Percentiles rank a stretch among this genome's conserved stretches.
Evolutionary conservation across 2,329 filamentous ascomycete species (phyloP).

Genomic region (Mariannaea sp.): DNA sequence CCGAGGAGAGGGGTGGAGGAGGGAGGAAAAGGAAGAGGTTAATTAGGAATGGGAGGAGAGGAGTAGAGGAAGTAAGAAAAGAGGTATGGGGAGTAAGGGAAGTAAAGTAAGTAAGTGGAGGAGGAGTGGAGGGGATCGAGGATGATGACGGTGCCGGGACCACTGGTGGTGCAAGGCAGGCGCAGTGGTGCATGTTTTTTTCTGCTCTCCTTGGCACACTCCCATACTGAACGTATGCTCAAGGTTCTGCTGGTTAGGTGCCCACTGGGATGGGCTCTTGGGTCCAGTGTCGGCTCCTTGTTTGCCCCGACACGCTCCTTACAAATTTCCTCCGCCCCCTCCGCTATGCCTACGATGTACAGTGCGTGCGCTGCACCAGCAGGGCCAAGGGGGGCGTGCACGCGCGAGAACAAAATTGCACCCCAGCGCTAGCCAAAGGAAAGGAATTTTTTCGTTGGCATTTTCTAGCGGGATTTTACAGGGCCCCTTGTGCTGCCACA

Average conservation of each 20-base stretch:
- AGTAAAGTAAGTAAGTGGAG: conserved; percentile 26
- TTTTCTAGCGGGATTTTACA: neutral
- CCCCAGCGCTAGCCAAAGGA: neutral
- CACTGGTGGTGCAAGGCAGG: conserved; percentile 27
- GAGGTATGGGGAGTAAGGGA: conserved; percentile 23
- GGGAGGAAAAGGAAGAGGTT: conserved; percentile 24
- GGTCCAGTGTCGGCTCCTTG: conserved; percentile 5
- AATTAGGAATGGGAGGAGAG: conserved; percentile 27
- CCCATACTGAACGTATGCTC: conserved; percentile 6
- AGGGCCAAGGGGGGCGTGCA: conserved; percentile 2
- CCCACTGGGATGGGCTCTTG: neutral
- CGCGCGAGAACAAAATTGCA: conserved; percentile 2
- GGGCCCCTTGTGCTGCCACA: neutral
- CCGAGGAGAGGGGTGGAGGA: conserved; percentile 28
- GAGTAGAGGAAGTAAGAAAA: conserved; percentile 34
- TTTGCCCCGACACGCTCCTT: conserved; percentile 2
- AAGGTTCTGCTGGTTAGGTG: neutral
- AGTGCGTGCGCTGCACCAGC: neutral
- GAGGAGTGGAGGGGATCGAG: conserved; percentile 31
- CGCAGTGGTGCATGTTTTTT: conserved; percentile 23
- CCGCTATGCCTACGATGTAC: conserved; percentile 1
- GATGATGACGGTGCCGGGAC: conserved; percentile 38
- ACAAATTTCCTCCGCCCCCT: neutral
- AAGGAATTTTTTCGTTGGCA: neutral
- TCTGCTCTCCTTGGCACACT: no score